Base-by-base conservation (phyloP, 352 stramenopile genomes). In the Phytopythium mirpurense region DNA sequence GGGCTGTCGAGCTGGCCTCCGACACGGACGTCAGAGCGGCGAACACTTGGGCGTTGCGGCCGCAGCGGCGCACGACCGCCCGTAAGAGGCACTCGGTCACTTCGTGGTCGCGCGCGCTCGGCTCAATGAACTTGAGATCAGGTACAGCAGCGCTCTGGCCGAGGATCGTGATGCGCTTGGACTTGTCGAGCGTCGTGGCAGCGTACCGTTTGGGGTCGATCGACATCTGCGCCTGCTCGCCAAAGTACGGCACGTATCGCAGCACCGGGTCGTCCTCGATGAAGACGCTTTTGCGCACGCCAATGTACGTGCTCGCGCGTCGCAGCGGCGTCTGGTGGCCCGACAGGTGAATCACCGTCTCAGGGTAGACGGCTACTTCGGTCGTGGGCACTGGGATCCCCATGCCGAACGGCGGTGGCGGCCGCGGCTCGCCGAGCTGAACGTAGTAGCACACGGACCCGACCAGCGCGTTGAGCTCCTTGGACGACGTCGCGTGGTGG, bases 221-320 rank as follows among this genome's bases (percentile, higher is more conserved):
- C 8, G 69, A 62, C 52, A 90, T 54, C 3, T 54, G 61, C 5
- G 66, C 60, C 23, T 77, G 66, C 18, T 97, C 88, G 18, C 88
- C 88, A 57, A 97, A 78, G 60, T 96, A 96, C 3, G 90, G 90
- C 10, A 96, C 73, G 52, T 94, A 92, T 14, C 82, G 74, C 48
- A 98, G 63, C 32, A 93, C 74, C 5, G 78, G 70, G 49, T 96
- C 82, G 62, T 96, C 88, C 14, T 92, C 82, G 1, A 87, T 76
- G 38, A 73, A 77, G 31, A 82, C 66, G 44, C 88, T 90, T 23
- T 78, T 90, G 26, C 76, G 77, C 12, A 96, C 62, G 8, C 78
- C 74, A 42, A 89, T 76, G 62, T 78, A 85, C n/a, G 79, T 67
- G 46, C 78, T 85, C 8, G 76, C 78, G 18, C 66, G 74, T 34